These are phyloP conservation scores for Setaria viridis DNA, from an alignment of 202 grass and related monocot genomes.

Conservation along the genomic window DNA sequence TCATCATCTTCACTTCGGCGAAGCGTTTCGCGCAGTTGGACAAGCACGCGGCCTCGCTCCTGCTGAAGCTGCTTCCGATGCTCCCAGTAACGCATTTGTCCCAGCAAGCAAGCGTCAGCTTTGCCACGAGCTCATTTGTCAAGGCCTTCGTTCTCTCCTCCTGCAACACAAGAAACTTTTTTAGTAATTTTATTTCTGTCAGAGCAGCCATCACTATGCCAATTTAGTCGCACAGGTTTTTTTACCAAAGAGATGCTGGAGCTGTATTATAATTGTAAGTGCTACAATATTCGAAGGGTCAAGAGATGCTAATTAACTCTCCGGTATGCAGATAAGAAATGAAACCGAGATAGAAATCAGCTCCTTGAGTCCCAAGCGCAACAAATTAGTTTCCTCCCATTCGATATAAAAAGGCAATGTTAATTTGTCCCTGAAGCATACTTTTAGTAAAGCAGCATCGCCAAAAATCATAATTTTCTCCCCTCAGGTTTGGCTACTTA, in stretches of 20 bases:
- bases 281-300: neutral
- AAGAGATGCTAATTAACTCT: neutral
- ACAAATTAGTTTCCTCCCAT: neutral
- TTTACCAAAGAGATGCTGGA: neutral
- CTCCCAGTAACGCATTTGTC: slow-evolving; percentile 77
- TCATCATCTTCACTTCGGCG: slow-evolving; percentile 65
- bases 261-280: neutral
- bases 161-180: slow-evolving; percentile 30
- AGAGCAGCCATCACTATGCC: neutral
- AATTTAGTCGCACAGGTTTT: neutral
- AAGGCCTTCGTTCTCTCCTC: slow-evolving; percentile 71
- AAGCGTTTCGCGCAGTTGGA: slow-evolving; percentile 79
- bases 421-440: slow-evolving; percentile 2
- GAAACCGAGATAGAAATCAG: neutral
- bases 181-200: slow-evolving; percentile 11
- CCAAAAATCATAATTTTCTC: neutral
- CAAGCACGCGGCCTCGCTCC: slow-evolving; percentile 55
- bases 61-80: slow-evolving; percentile 74
- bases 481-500: neutral
- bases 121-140: slow-evolving; percentile 68
- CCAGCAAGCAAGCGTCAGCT: slow-evolving; percentile 74
- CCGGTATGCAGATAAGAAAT: neutral
- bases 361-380: neutral
- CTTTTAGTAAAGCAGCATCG: neutral
- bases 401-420: neutral